phyloP scores from a whole-genome alignment of 345 rosid genomes.

The Garcia nutans region DNA sequence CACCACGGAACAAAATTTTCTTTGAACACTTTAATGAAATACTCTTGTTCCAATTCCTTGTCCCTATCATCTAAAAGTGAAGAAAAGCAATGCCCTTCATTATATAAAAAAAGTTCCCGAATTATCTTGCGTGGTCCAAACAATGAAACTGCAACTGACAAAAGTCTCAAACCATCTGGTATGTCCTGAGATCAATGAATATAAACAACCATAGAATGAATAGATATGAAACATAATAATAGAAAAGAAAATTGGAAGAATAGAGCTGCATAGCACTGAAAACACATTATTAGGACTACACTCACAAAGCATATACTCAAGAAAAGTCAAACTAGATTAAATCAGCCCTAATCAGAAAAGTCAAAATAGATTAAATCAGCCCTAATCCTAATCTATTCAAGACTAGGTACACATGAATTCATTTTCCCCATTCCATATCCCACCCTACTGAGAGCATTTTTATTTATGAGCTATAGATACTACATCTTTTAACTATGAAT shows the following conservation, averaged over 20 bases:
- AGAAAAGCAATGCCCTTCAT: constrained; percentile 25
- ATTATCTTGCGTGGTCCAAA: constrained; percentile 79
- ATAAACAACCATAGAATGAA: background rate
- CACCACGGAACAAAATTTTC: constrained; percentile 89
- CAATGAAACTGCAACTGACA: constrained; percentile 60
- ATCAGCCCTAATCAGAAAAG: background rate
- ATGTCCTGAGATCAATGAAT: constrained; percentile 52
- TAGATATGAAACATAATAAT: background rate
- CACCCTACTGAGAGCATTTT: background rate
- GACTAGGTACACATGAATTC: background rate
- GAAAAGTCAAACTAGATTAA: background rate
- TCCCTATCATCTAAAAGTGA: constrained; percentile 32
- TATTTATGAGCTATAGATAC: background rate
- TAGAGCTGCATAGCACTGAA: background rate
- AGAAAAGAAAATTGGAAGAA: background rate
- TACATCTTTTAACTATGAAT: background rate
- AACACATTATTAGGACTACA: background rate
- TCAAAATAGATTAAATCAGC: too few species aligned
- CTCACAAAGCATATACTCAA: background rate
- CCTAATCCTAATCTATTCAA: background rate
- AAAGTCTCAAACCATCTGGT: constrained; percentile 64
- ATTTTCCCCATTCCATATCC: background rate
- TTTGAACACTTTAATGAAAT: constrained; percentile 54
- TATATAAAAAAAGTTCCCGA: constrained; percentile 34
- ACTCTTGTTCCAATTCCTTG: constrained; percentile 39